Evolutionary conservation across 2,329 filamentous ascomycete genomes (phyloP), one percentile per base, ranked within the genome.

Genomic region (Periconia macrospinosa): DNA sequence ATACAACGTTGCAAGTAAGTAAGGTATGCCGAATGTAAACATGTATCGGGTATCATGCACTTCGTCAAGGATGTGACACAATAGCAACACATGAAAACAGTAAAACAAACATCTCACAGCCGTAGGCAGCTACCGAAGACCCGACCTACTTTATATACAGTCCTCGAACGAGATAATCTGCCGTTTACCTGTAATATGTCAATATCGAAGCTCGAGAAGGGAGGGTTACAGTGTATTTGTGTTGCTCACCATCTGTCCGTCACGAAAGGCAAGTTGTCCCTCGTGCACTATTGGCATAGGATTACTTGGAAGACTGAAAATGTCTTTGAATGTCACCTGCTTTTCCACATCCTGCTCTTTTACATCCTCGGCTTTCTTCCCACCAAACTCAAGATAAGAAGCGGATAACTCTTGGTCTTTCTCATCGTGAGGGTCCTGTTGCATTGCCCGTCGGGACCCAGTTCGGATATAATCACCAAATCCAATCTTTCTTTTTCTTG

Each of bases 401-500:
- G 11, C 11, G 15, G 33, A 14, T n/a, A n/a, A n/a, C 11, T 37
- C 33, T 37, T 13, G 33, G 19, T 57, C 57, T 15, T 52, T 60
- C 33, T 65, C 62, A 30, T 66, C 53, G 20, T 65, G 62, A 2
- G 60, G 46, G 37, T 65, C 63, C 18, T 37, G 37, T 30, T 56
- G 51, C 18, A 56, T 14, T 14, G 33, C 33, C 11, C 33, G 47
- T 23, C 41, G 53, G 23, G 58, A 55, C 44, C 58, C 58, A 30
- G 62, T 59, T 40, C 54, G 59, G 17, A 67, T 47, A 9, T 53
- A 37, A 30, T 58, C 56, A 11, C 62, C 60, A 23, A 66, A 66
- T 9, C 55, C 55, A 14, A 66, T 57, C 54, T 78, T 78, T 37
- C 33, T 65, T 1, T 27, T 27, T 33, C 73, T 65, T 1, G 66